phyloP scores from a whole-genome alignment of 2,329 filamentous ascomycete species.

The Arthrobotrys pseudoclavata region DNA sequence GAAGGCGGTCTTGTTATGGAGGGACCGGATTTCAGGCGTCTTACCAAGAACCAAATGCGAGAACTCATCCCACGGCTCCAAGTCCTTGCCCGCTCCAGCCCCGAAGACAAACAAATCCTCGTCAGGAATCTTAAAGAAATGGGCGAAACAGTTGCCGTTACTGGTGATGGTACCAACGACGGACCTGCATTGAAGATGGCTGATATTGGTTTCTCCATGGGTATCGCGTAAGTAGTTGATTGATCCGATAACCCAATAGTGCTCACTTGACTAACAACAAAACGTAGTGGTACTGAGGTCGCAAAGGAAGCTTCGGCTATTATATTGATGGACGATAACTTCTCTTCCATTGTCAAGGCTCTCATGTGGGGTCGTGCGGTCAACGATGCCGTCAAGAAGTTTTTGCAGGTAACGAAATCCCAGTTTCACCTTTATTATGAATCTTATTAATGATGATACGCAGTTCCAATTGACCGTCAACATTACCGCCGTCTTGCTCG shows the following conservation, averaged over 20 bases:
- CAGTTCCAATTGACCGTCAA: conserved; percentile 78
- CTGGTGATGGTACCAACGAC: conserved; percentile 78
- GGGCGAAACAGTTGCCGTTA: conserved; percentile 70
- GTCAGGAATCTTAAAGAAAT: conserved; percentile 70
- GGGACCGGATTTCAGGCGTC: conserved; percentile 76
- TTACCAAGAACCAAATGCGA: conserved; percentile 74
- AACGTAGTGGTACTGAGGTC: conserved; percentile 72
- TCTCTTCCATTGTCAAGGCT: conserved; percentile 76
- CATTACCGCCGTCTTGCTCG: conserved; percentile 76
- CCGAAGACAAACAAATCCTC: conserved; percentile 76
- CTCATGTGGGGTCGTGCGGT: conserved; percentile 78
- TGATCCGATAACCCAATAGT: background rate
- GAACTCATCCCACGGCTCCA: conserved; percentile 73
- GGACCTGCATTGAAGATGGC: conserved; percentile 76
- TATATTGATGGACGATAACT: conserved; percentile 77
- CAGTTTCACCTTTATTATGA: background rate
- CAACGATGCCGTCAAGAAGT: conserved; percentile 78
- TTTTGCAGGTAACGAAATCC: conserved; percentile 69
- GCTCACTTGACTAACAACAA: conserved; percentile 20
- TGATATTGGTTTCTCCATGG: conserved; percentile 78
- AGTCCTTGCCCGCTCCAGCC: conserved; percentile 76
- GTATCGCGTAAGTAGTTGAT: conserved; percentile 68
- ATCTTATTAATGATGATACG: conserved; percentile 61
- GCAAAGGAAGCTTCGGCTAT: conserved; percentile 79
- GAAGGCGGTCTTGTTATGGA: conserved; percentile 76